Evolutionary conservation across 768 basidiomycete genomes (phyloP).

Genomic region (Sporobolomyces pararoseus): DNA sequence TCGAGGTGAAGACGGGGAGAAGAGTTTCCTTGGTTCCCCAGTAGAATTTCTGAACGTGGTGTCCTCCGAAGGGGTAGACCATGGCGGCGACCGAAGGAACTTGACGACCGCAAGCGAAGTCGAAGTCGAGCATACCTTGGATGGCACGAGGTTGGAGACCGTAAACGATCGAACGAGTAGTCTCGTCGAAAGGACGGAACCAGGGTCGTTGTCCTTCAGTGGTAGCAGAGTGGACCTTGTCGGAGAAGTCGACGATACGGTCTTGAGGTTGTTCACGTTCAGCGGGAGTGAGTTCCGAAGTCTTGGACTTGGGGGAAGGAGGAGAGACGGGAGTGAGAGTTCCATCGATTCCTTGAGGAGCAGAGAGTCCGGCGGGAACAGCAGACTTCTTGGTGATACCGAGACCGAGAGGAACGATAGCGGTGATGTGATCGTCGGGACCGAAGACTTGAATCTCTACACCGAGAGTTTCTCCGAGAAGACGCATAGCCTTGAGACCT

Average conservation of each 20-base stretch:
- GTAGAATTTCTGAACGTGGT: constrained; percentile 99
- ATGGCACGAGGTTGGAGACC: constrained; percentile 99
- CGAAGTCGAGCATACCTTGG: constrained; percentile 98
- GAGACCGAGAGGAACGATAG: constrained; percentile 96
- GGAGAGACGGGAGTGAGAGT: constrained; percentile 56
- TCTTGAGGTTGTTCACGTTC: constrained; percentile 77
- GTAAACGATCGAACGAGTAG: constrained; percentile 94
- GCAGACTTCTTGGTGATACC: constrained; percentile 59
- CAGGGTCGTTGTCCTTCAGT: constrained; percentile 58
- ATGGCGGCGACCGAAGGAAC: constrained; percentile 94
- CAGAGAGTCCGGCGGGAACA: constrained; percentile 46
- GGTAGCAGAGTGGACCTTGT: constrained; percentile 48
- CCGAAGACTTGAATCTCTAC: constrained; percentile 84
- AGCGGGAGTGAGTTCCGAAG: constrained; percentile 56
- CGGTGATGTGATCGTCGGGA: constrained; percentile 97
- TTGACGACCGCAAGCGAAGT: constrained; percentile 90
- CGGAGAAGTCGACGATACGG: constrained; percentile 79
- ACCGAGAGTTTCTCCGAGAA: constrained; percentile 90
- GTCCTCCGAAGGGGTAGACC: constrained; percentile 99
- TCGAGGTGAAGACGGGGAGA: constrained; percentile 89
- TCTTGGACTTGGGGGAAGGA: constrained; percentile 49
- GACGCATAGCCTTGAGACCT: constrained; percentile 94
- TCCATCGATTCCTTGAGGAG: constrained; percentile 50
- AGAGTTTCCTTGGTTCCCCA: constrained; percentile 99
- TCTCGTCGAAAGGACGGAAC: constrained; percentile 85